phyloP scores from a whole-genome alignment of 345 rosid genomes.

The Anacardium occidentale region DNA sequence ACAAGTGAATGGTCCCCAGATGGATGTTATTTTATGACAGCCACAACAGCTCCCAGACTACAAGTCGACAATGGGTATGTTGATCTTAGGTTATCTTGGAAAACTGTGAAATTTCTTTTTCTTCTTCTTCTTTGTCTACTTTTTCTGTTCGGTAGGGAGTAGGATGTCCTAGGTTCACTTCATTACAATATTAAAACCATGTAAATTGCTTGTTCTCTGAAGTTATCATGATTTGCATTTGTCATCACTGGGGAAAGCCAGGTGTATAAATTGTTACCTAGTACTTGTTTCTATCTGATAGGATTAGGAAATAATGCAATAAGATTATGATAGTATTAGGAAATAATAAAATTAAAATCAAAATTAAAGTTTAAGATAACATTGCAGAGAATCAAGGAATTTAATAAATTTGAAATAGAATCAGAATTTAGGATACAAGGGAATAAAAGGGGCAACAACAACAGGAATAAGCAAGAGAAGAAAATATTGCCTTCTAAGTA shows the following conservation, averaged over 20 bases:
- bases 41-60: constrained; percentile 95
- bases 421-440: too few relatives aligned
- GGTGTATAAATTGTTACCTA: neutral
- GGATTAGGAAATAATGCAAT: too few relatives aligned
- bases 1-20: constrained; percentile 93
- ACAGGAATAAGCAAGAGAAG: too few relatives aligned
- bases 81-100: constrained; percentile 12
- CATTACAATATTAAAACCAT: neutral
- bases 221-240: neutral
- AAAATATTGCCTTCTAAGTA: too few relatives aligned
- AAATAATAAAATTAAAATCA: too few relatives aligned
- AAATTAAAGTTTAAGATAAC: too few relatives aligned
- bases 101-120: neutral
- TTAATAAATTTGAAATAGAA: too few relatives aligned
- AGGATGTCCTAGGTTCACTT: constrained; percentile 5
- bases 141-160: neutral
- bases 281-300: neutral
- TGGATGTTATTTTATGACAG: constrained; percentile 88
- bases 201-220: neutral
- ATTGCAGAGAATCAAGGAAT: too few relatives aligned
- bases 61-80: constrained; percentile 93
- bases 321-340: too few relatives aligned
- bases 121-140: too few relatives aligned
- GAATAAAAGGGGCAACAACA: too few relatives aligned
- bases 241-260: neutral